phyloP scores from a whole-genome alignment of 208 protist species.

The Leishmania amazonensis region DNA sequence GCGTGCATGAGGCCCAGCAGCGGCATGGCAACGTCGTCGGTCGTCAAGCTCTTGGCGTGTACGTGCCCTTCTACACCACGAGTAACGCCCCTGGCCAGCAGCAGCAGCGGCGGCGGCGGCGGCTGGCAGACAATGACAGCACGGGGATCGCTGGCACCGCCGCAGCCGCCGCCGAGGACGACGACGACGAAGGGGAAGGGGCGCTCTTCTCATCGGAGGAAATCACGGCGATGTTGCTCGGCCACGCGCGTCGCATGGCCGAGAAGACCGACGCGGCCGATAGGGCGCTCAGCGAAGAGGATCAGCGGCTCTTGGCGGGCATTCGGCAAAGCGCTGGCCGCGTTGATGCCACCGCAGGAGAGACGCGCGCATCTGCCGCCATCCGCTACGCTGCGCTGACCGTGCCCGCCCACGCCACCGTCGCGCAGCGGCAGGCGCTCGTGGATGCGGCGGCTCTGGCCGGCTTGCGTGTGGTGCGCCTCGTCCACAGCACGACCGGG shows the following conservation, averaged over 20 bases:
- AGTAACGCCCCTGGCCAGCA: constrained; percentile 7
- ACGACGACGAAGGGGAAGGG: neutral
- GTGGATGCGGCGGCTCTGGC: constrained; percentile 86
- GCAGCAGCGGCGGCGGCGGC: neutral
- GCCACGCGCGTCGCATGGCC: constrained; percentile 64
- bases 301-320: constrained; percentile 11
- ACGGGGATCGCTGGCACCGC: neutral
- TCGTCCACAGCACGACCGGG: constrained; percentile 85
- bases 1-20: neutral
- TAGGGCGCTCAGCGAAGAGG: constrained; percentile 39
- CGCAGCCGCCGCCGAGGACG: neutral
- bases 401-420: constrained; percentile 66
- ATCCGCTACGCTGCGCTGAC: constrained; percentile 75
- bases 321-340: neutral
- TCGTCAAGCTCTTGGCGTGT: constrained; percentile 13
- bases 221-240: constrained; percentile 86
- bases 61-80: constrained; percentile 18
- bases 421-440: constrained; percentile 83
- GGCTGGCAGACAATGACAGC: neutral
- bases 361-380: constrained; percentile 1
- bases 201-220: constrained; percentile 77
- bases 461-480: constrained; percentile 77
- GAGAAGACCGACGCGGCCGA: constrained; percentile 46
- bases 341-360: neutral
- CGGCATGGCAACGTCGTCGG: neutral